phyloP scores from a whole-genome alignment of 2,329 filamentous ascomycete genomes.

The Sporothrix variecibatus region DNA sequence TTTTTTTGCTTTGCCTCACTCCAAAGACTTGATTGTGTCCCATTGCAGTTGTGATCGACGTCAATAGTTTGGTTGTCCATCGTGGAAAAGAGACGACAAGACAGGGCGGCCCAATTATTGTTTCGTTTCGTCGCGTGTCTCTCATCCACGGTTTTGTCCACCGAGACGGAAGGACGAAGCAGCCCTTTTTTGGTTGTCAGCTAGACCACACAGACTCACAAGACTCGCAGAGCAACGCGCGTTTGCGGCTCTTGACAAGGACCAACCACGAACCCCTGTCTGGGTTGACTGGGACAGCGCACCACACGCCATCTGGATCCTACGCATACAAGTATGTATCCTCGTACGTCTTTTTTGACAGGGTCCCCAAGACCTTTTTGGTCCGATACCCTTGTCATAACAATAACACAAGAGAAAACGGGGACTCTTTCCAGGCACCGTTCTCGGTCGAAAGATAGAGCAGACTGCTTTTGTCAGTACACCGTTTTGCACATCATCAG shows the following conservation, averaged over 20 bases:
- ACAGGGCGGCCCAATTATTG: not conserved
- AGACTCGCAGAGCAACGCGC: not conserved
- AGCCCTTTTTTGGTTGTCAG: too few species aligned
- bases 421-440: not conserved
- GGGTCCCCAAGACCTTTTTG: too few species aligned
- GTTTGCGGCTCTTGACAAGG: not conserved
- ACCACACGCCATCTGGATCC: conserved; percentile 7
- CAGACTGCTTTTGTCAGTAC: not conserved
- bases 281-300: not conserved
- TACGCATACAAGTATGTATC: too few species aligned
- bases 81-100: not conserved
- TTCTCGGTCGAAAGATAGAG: not conserved
- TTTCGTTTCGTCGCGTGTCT: not conserved
- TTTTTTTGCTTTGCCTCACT: not conserved
- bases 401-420: not conserved
- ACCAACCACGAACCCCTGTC: not conserved
- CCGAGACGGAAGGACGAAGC: not conserved
- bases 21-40: not conserved
- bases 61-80: not conserved
- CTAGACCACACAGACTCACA: not conserved
- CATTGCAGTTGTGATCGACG: not conserved
- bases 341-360: too few species aligned
- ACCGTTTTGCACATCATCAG: not conserved
- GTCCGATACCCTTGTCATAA: not conserved
- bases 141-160: not conserved